Conservation (phyloP, 768 basidiomycete genomes). For the Leucocoprinus birnbaumii region DNA sequence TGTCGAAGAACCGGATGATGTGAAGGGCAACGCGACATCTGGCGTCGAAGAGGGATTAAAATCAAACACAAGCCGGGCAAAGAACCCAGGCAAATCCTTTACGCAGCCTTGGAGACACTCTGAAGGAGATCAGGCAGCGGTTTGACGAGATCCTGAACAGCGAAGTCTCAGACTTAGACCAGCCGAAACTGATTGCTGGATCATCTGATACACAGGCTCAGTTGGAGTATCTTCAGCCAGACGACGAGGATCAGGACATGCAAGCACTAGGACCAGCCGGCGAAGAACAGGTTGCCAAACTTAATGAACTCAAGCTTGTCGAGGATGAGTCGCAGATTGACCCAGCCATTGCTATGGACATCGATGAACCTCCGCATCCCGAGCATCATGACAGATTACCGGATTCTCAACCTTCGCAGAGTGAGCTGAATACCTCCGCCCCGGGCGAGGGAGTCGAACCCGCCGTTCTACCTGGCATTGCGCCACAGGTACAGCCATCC, state of each 20-base stretch:
- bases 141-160: conserved; percentile 75
- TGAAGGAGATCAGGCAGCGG: conserved; percentile 79
- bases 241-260: conserved; percentile 68
- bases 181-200: conserved; percentile 31
- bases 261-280: conserved; percentile 88
- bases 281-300: conserved; percentile 78
- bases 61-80: conserved; percentile 34
- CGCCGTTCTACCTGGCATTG: conserved; percentile 39
- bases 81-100: conserved; percentile 48
- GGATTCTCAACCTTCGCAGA: conserved; percentile 18
- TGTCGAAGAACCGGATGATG: conserved; percentile 14
- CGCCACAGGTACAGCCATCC: conserved; percentile 16
- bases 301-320: conserved; percentile 76
- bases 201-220: conserved; percentile 41
- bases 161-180: conserved; percentile 28
- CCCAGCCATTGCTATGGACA: conserved; percentile 45
- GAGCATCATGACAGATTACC: conserved; percentile 24
- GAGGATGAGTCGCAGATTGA: conserved; percentile 48
- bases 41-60: conserved; percentile 46
- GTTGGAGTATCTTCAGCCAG: conserved; percentile 76
- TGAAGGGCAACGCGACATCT: conserved; percentile 29
- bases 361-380: conserved; percentile 27
- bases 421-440: conserved; percentile 22
- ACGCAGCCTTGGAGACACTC: conserved; percentile 80
- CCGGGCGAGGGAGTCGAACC: conserved; percentile 37